These are phyloP conservation scores for Clausena lansium DNA, from an alignment of 345 rosid species.

Conservation along the genomic window DNA sequence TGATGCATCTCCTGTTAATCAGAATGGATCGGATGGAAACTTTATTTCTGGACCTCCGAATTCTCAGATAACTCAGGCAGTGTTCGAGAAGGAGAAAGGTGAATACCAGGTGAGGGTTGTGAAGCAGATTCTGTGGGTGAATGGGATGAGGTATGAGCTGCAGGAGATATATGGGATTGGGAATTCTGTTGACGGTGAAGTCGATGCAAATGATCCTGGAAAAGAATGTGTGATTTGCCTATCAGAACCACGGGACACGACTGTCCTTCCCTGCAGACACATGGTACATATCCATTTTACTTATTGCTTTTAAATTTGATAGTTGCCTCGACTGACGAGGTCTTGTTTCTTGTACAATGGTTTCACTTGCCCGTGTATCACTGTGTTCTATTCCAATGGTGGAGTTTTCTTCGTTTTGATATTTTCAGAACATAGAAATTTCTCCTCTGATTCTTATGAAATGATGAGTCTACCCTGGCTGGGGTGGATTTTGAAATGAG, in stretches of 20 bases:
- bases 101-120: constrained; percentile 55
- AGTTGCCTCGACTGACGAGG: background rate
- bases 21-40: constrained; percentile 49
- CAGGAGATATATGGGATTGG: constrained; percentile 97
- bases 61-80: constrained; percentile 72
- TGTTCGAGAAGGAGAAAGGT: constrained; percentile 76
- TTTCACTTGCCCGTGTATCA: background rate
- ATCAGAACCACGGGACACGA: constrained; percentile 86
- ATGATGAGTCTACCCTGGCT: background rate
- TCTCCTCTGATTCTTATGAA: background rate
- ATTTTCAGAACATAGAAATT: background rate
- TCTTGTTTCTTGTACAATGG: background rate
- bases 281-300: constrained; percentile 53
- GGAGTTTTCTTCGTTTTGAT: background rate
- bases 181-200: constrained; percentile 65
- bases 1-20: constrained; percentile 44
- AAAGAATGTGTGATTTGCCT: constrained; percentile 96
- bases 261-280: constrained; percentile 96
- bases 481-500: background rate
- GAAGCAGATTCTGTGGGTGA: constrained; percentile 89
- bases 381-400: background rate
- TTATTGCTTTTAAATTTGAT: background rate
- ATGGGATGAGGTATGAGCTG: constrained; percentile 70
- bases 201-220: constrained; percentile 71
- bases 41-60: constrained; percentile 38